Conservation (phyloP, 225 moss, liverwort and hornwort species). For the Marchantia paleacea region DNA sequence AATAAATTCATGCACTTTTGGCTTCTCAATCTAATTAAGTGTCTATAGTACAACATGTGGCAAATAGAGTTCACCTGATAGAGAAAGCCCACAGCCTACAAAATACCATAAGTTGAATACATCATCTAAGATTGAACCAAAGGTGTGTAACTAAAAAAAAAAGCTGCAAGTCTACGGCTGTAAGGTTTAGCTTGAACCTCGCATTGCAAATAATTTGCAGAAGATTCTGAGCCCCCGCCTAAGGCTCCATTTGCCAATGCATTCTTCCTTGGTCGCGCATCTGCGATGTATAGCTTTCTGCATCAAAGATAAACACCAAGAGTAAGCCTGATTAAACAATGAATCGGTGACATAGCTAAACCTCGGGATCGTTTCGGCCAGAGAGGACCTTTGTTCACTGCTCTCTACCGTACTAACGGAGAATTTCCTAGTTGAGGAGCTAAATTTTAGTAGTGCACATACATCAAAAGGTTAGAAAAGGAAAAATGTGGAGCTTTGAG, state of each 20-base stretch:
- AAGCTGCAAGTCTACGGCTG: no score
- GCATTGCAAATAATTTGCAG: constrained; percentile 80
- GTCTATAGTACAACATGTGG: not conserved
- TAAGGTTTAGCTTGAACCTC: constrained; percentile 47
- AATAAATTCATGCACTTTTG: not conserved
- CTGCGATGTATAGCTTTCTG: constrained; percentile 96
- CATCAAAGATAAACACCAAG: not conserved
- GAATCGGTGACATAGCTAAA: not conserved
- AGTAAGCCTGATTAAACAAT: not conserved
- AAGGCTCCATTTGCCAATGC: constrained; percentile 91
- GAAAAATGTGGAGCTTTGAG: not conserved
- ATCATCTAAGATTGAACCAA: not conserved
- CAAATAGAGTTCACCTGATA: not conserved
- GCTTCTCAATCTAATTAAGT: no score
- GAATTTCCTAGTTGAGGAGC: not conserved
- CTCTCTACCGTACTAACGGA: not conserved
- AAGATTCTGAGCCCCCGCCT: constrained; percentile 94
- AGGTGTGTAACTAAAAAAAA: not conserved
- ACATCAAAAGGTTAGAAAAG: no score
- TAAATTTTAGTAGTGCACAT: no score
- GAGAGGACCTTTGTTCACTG: not conserved
- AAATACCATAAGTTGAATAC: not conserved
- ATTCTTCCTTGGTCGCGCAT: constrained; percentile 97
- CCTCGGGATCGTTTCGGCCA: no score
- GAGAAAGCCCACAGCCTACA: constrained; percentile 4